These are phyloP conservation scores for Bipolaris victoriae DNA, from an alignment of 2,329 filamentous ascomycete genomes.

Conservation along the genomic window DNA sequence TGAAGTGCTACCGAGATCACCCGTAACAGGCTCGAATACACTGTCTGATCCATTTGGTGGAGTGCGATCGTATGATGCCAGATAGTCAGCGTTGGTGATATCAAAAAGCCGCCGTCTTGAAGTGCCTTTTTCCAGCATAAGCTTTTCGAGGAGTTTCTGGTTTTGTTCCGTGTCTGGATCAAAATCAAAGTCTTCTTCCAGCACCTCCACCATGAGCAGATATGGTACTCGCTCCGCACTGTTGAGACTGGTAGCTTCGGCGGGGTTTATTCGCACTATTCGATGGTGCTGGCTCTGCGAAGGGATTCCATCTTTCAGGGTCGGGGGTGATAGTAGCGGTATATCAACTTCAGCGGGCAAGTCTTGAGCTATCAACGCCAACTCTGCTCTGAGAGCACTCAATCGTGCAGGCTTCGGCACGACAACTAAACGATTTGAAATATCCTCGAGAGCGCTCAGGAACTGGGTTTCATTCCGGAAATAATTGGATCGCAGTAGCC, in stretches of 20 bases:
- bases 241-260: constrained; percentile 83
- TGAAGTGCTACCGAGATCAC: constrained; percentile 76
- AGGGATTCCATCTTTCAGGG: constrained; percentile 73
- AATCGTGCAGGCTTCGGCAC: constrained; percentile 82
- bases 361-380: constrained; percentile 81
- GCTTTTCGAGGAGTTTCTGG: constrained; percentile 66
- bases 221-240: constrained; percentile 88
- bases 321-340: constrained; percentile 79
- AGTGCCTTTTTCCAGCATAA: constrained; percentile 70
- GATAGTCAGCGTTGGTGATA: constrained; percentile 66
- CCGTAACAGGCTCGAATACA: constrained; percentile 81
- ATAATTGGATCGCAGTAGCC: constrained; percentile 78
- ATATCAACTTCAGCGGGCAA: constrained; percentile 84
- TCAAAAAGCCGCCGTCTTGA: constrained; percentile 59
- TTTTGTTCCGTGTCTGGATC: constrained; percentile 77
- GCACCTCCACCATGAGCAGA: constrained; percentile 81
- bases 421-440: constrained; percentile 81
- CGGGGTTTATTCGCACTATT: constrained; percentile 81
- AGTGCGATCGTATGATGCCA: constrained; percentile 53
- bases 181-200: constrained; percentile 83
- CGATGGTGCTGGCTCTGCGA: constrained; percentile 79
- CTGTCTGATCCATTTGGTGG: constrained; percentile 64
- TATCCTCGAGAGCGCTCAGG: constrained; percentile 78
- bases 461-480: constrained; percentile 83
- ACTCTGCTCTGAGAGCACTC: constrained; percentile 79